These are phyloP conservation scores for Penicillium janthinellum DNA, from an alignment of 2,329 filamentous ascomycete species.

Conservation along the genomic window DNA sequence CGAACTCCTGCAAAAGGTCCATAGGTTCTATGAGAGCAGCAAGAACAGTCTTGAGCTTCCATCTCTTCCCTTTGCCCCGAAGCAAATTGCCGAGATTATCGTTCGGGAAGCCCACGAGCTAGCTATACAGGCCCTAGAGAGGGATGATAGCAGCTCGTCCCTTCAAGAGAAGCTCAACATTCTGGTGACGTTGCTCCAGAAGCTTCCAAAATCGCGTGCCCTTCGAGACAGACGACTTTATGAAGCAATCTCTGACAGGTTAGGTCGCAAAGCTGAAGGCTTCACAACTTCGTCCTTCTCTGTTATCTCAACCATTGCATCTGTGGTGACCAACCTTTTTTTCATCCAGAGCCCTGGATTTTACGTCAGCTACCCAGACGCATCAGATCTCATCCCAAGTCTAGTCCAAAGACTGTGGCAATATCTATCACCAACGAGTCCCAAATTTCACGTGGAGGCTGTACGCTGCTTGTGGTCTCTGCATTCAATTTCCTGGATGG, in stretches of 20 bases:
- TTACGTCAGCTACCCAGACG: conserved; percentile 49
- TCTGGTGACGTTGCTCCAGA: conserved; percentile 54
- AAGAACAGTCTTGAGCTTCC: conserved; percentile 69
- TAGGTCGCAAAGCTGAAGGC: conserved; percentile 26
- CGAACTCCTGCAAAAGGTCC: conserved; percentile 63
- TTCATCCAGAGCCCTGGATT: conserved; percentile 38
- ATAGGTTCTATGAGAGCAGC: conserved; percentile 68
- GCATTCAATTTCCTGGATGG: conserved; percentile 68
- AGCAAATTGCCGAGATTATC: conserved; percentile 62
- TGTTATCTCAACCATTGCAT: conserved; percentile 46
- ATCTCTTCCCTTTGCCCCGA: conserved; percentile 60
- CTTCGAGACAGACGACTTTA: conserved; percentile 40
- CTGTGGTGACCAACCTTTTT: conserved; percentile 50
- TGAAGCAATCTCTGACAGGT: conserved; percentile 33
- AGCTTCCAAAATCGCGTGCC: conserved; percentile 40
- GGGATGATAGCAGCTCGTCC: conserved; percentile 38
- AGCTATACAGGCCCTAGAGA: conserved; percentile 36
- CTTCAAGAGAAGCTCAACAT: conserved; percentile 62
- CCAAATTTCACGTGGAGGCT: conserved; percentile 93
- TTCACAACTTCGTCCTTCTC: conserved; percentile 37
- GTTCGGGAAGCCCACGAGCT: conserved; percentile 59
- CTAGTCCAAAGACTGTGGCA: conserved; percentile 76
- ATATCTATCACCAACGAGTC: conserved; percentile 76
- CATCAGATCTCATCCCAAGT: conserved; percentile 64
- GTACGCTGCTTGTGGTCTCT: conserved; percentile 84